Evolutionary conservation across 148 eudicot genomes (phyloP), one percentile per base, ranked within the genome.

Genomic region (Camellia japonica): DNA sequence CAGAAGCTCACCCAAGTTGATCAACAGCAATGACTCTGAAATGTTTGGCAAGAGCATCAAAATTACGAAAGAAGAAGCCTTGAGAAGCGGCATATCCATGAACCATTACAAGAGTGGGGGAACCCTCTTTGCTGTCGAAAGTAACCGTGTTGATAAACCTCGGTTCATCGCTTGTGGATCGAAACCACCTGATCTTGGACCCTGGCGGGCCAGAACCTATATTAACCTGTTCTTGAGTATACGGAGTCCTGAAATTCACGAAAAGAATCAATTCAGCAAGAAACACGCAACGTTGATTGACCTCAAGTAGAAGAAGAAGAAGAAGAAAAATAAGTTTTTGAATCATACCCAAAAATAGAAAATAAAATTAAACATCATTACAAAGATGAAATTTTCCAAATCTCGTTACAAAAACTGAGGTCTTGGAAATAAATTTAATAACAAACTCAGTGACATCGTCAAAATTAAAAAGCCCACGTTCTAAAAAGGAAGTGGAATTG

Each of bases 31-130:
- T 92, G 77, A 96, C 92, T 86, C 87, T 90, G 80, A 96, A 96
- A 64, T 86, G 88, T 11, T 80, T 86, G 30, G 97, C 91, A 85
- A 96, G 91, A 10, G 91, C 90, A 80, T 93, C 99, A 86, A 93
- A 93, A 85, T 96, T 96, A 42, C 99, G 91, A 73, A 91, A 96
- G 90, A 96, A 96, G 89, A 96, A 96, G 64, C 99, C 99, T 81
- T 96, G 97, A 75, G 99, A 92, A 69, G 98, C 99, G 79, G 85
- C 99, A 81, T 93, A 96, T 78, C 99, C 99, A 79, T 96, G 99
- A 75, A 96, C 89, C 98, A 96, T 88, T 18, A 96, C 98, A 58
- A 96, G 85, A n/a, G 98, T 96, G 23, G 99, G 99, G 46, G 91
- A 70, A 63, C 80, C 94, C 80, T 85, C 91, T 79, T 91, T 91